These are phyloP conservation scores for Microthlaspi erraticum DNA, from an alignment of 345 rosid species.

Conservation along the genomic window DNA sequence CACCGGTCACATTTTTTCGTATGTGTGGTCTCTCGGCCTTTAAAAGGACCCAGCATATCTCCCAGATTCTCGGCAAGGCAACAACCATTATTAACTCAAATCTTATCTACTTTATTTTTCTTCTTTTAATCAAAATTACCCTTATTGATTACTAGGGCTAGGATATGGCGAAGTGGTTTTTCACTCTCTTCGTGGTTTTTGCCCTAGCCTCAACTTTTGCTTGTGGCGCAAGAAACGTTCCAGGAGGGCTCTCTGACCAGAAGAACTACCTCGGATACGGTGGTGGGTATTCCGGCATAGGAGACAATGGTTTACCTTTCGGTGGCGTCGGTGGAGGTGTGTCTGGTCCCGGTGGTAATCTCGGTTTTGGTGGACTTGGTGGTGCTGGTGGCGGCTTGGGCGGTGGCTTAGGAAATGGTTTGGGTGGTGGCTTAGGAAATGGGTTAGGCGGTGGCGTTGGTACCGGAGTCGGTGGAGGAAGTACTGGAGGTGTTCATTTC, in stretches of 20 bases:
- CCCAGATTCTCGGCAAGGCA: slow-evolving; percentile 34
- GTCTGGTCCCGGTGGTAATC: slow-evolving; percentile 48
- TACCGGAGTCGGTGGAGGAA: slow-evolving; percentile 36
- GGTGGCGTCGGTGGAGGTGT: slow-evolving; percentile 67
- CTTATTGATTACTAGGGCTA: slow-evolving; percentile 6
- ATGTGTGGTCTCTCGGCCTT: slow-evolving; percentile 32
- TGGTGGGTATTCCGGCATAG: slow-evolving; percentile 71
- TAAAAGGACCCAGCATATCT: slow-evolving; percentile 42
- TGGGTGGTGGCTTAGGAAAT: slow-evolving; percentile 38
- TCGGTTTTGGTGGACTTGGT: slow-evolving; percentile 47
- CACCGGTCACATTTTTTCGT: slow-evolving; percentile 31
- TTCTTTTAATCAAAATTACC: background rate
- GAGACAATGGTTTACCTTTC: slow-evolving; percentile 56
- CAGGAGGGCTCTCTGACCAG: slow-evolving; percentile 64
- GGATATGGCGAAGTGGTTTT: slow-evolving; percentile 48
- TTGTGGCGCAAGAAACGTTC: slow-evolving; percentile 53
- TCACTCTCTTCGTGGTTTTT: slow-evolving; percentile 45
- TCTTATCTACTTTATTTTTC: slow-evolving; percentile 17
- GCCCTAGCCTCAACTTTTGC: slow-evolving; percentile 46
- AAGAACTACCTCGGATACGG: slow-evolving; percentile 74
- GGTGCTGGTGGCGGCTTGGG: slow-evolving; percentile 46
- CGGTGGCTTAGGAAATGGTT: slow-evolving; percentile 33
- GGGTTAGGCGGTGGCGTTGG: slow-evolving; percentile 46
- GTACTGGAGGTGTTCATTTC: slow-evolving; percentile 42
- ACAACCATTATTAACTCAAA: slow-evolving; percentile 5